A percentile compares a stretch with the other conserved stretches of the same genome.
These are phyloP conservation scores for Aegilops sharonensis DNA, from an alignment of 176 grass and related monocot genomes.

Conservation along the genomic window DNA sequence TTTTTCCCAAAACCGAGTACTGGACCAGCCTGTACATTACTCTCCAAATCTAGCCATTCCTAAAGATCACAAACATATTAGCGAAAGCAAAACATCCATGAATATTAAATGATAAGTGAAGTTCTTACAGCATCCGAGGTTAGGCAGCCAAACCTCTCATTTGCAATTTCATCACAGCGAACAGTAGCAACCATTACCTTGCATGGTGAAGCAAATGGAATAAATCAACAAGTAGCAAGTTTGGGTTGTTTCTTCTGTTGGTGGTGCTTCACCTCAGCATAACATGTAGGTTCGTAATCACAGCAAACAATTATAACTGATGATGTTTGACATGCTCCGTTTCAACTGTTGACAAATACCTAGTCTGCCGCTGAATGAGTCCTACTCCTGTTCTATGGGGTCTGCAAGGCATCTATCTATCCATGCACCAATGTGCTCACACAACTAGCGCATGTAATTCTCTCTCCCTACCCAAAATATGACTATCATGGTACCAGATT, in stretches of 20 bases:
- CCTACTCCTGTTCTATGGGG: background rate
- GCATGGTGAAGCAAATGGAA: constrained; percentile 26
- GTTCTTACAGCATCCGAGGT: constrained; percentile 65
- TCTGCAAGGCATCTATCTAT: background rate
- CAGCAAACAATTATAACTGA: constrained; percentile 14
- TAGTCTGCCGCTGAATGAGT: background rate
- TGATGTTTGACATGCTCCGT: constrained; percentile 11
- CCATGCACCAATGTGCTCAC: background rate
- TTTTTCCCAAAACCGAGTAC: constrained; percentile 77
- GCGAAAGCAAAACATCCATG: background rate
- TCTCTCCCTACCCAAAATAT: background rate
- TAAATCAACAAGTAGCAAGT: constrained; percentile 16
- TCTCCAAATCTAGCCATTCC: constrained; percentile 85
- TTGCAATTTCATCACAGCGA: constrained; percentile 96
- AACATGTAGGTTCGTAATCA: background rate
- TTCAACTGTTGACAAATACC: background rate
- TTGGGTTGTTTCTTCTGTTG: constrained; percentile 1
- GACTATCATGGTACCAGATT: background rate
- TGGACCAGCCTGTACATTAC: constrained; percentile 66
- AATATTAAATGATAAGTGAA: constrained; percentile 25
- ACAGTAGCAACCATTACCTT: constrained; percentile 99
- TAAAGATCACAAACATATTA: constrained; percentile 29
- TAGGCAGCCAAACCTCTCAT: constrained; percentile 80
- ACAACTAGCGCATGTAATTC: background rate
- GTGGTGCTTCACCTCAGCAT: background rate